Evolutionary conservation across 2,329 filamentous ascomycete genomes (phyloP).

Genomic region (Alternaria conjuncta): DNA sequence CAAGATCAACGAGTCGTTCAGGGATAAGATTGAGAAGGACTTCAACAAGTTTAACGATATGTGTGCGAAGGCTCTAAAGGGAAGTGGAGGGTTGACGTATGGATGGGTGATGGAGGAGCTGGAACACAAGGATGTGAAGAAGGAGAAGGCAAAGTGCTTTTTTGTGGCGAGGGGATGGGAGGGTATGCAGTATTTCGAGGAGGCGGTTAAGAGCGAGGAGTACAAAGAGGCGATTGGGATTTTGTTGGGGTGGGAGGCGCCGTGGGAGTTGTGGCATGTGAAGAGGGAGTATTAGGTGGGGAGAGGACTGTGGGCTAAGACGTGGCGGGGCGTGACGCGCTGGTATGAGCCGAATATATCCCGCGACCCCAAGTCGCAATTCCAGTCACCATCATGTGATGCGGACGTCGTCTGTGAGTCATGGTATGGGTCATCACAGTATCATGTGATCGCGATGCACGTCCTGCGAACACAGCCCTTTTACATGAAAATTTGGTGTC

Average conservation of each 20-base stretch:
- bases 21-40: neutral
- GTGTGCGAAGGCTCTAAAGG: neutral
- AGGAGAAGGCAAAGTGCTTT: neutral
- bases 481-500: neutral
- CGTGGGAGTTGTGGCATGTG: slow-evolving; percentile 5
- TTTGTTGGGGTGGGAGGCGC: slow-evolving; percentile 1
- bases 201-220: neutral
- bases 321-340: neutral
- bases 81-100: neutral
- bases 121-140: slow-evolving; percentile 2
- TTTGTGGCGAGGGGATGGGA: slow-evolving; percentile 10
- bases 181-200: slow-evolving; percentile 8
- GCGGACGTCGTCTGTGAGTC: neutral
- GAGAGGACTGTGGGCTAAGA: neutral
- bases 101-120: slow-evolving; percentile 10
- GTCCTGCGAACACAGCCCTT: neutral
- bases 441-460: neutral
- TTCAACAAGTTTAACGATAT: neutral
- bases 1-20: neutral
- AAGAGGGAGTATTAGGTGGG: neutral
- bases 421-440: neutral
- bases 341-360: neutral
- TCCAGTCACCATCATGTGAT: neutral
- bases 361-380: neutral
- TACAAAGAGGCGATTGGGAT: slow-evolving; percentile 2